Percentiles rank a stretch among this genome's conserved stretches.
Conservation (phyloP, 108 stramenopile genomes). For the Skeletonema costatum region DNA sequence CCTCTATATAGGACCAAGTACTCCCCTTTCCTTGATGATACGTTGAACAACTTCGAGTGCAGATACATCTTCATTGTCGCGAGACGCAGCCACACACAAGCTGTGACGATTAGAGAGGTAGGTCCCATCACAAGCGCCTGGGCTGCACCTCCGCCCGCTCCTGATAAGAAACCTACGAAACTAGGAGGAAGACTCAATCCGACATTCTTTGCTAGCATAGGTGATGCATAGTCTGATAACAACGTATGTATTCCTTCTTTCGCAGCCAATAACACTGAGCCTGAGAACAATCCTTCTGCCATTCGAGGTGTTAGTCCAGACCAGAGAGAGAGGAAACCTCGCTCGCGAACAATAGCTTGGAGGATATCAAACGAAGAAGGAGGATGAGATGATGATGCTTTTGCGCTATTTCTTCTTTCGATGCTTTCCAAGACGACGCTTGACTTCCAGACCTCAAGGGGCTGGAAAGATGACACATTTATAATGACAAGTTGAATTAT, state of each 20-base stretch:
- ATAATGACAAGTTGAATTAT: not conserved
- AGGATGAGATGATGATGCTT: not conserved
- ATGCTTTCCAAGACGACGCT: conserved; percentile 32
- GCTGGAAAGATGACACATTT: conserved; percentile 9
- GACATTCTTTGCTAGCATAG: conserved; percentile 7
- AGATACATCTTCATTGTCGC: conserved; percentile 5
- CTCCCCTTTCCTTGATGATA: conserved; percentile 11
- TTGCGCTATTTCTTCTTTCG: not conserved
- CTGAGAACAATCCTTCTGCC: conserved; percentile 36
- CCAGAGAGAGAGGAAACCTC: conserved; percentile 22
- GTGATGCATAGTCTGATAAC: conserved; percentile 30
- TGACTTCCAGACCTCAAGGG: conserved; percentile 40
- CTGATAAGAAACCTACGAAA: conserved; percentile 25
- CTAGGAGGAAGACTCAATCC: conserved; percentile 17
- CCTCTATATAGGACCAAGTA: conserved; percentile 29
- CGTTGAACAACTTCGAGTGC: conserved; percentile 18
- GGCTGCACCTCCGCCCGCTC: conserved; percentile 33
- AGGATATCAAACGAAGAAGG: conserved; percentile 15
- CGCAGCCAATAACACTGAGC: conserved; percentile 20
- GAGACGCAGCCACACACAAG: conserved; percentile 28
- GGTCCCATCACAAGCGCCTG: conserved; percentile 36
- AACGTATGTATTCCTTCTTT: conserved; percentile 27
- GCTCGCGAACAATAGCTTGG: conserved; percentile 10
- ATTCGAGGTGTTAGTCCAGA: conserved; percentile 29
- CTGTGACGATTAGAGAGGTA: conserved; percentile 32